Evolutionary conservation across 441 rosid species (phyloP).

Genomic region (Syzygium syzygioides): DNA sequence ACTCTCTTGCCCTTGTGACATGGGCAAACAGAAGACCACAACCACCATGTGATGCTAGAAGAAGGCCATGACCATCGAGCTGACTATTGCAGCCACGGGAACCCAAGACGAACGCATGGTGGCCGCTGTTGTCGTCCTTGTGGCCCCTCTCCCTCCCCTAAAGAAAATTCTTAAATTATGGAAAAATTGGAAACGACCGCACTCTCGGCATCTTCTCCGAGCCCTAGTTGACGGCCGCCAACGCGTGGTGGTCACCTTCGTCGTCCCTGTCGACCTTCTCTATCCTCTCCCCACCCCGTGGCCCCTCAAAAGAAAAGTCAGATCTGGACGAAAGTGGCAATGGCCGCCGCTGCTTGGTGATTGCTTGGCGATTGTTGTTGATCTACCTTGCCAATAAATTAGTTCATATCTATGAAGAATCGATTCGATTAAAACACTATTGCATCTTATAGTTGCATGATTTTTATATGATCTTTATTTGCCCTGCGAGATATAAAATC

Average conservation of each 20-base stretch:
- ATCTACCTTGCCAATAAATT: background rate
- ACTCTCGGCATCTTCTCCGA: background rate
- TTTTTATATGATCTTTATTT: background rate
- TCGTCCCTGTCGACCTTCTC: background rate
- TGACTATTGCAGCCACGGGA: background rate
- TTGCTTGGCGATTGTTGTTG: background rate
- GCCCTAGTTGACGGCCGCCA: background rate
- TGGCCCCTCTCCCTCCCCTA: background rate
- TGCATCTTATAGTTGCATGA: background rate
- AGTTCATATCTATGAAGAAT: background rate
- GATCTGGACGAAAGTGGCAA: background rate
- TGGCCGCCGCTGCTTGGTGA: background rate
- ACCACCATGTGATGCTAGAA: background rate
- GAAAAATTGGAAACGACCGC: background rate
- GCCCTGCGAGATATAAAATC: background rate
- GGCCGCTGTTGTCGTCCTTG: background rate
- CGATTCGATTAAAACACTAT: background rate
- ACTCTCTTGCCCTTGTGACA: background rate
- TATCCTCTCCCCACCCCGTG: background rate
- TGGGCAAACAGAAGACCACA: background rate
- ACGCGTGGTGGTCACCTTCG: background rate
- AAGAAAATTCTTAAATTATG: background rate
- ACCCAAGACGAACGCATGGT: background rate
- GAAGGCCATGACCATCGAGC: background rate
- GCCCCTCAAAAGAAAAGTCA: background rate